A percentile compares a stretch with the other conserved stretches of the same genome.
These are phyloP conservation scores for Tylopilus cervinicoccineus DNA, from an alignment of 768 basidiomycete genomes.

Conservation along the genomic window DNA sequence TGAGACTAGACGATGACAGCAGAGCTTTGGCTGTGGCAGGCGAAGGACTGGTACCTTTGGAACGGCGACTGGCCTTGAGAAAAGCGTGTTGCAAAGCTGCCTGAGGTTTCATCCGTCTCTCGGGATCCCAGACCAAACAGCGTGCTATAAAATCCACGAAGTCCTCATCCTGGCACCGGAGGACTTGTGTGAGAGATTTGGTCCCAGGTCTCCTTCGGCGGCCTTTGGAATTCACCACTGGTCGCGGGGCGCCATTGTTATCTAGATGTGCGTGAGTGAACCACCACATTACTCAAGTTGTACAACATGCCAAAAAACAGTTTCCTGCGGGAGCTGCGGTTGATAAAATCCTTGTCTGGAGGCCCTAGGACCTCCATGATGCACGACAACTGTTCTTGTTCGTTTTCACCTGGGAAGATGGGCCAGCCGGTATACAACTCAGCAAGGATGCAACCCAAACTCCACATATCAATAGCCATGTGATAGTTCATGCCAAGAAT, in stretches of 20 bases:
- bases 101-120: conserved; percentile 90
- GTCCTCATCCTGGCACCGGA: conserved; percentile 89
- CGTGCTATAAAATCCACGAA: conserved; percentile 97
- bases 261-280: conserved; percentile 46
- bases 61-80: conserved; percentile 61
- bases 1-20: conserved; percentile 53
- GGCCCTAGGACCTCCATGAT: conserved; percentile 99
- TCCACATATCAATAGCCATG: conserved; percentile 99
- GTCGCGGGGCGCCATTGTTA: conserved; percentile 86
- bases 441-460: conserved; percentile 95
- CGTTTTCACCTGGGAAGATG: conserved; percentile 98
- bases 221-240: conserved; percentile 95
- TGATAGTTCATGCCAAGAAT: conserved; percentile 99
- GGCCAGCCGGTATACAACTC: conserved; percentile 97
- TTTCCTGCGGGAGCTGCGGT: conserved; percentile 89
- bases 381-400: conserved; percentile 95
- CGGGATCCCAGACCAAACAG: conserved; percentile 98
- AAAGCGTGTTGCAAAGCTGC: conserved; percentile 91
- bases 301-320: conserved; percentile 83
- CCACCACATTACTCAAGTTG: not conserved
- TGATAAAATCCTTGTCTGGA: conserved; percentile 93
- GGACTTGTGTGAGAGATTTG: conserved; percentile 83
- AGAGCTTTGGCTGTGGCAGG: conserved; percentile 50
- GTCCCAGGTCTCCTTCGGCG: conserved; percentile 87
- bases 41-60: conserved; percentile 42